These are phyloP conservation scores for Wickerhamomyces canadensis DNA, from an alignment of 805 yeast genomes.

Conservation along the genomic window DNA sequence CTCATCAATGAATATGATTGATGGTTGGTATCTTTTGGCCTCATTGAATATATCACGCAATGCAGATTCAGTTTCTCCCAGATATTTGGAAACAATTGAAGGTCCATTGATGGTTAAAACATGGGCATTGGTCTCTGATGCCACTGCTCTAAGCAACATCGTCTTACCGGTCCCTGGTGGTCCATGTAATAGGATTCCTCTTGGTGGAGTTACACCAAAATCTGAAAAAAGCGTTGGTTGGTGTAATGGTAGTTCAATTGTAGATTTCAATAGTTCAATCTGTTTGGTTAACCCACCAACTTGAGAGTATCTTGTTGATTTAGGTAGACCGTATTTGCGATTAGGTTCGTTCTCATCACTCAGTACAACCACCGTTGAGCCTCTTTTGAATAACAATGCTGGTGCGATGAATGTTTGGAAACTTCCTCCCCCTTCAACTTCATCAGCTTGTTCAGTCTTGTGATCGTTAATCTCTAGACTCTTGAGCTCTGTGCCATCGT, in stretches of 20 bases:
- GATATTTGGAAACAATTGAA: slow-evolving; percentile 82
- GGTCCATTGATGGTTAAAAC: slow-evolving; percentile 85
- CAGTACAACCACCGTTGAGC: slow-evolving; percentile 24
- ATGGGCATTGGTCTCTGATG: slow-evolving; percentile 75
- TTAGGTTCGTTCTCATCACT: slow-evolving; percentile 23
- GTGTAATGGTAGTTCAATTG: slow-evolving; percentile 76
- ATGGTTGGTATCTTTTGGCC: slow-evolving; percentile 81
- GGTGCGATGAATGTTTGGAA: slow-evolving; percentile 36
- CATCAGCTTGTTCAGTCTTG: slow-evolving; percentile 8
- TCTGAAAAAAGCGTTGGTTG: slow-evolving; percentile 71
- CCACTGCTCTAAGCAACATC: slow-evolving; percentile 77
- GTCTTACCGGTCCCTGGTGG: slow-evolving; percentile 98
- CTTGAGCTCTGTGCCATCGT: slow-evolving; percentile 34
- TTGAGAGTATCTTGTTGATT: slow-evolving; percentile 38
- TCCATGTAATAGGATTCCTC: slow-evolving; percentile 91
- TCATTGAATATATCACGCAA: slow-evolving; percentile 79
- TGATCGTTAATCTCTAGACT: slow-evolving; percentile 29
- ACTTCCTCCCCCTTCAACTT: slow-evolving; percentile 6
- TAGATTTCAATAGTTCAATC: slow-evolving; percentile 52
- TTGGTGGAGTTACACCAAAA: slow-evolving; percentile 88
- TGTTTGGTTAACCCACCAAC: slow-evolving; percentile 79
- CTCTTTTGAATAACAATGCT: slow-evolving; percentile 38
- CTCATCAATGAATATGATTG: slow-evolving; percentile 87
- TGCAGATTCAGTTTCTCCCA: slow-evolving; percentile 90
- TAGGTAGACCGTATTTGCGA: slow-evolving; percentile 40